Evolutionary conservation across 768 basidiomycete genomes (phyloP).

Genomic region (Amanita rimosa): DNA sequence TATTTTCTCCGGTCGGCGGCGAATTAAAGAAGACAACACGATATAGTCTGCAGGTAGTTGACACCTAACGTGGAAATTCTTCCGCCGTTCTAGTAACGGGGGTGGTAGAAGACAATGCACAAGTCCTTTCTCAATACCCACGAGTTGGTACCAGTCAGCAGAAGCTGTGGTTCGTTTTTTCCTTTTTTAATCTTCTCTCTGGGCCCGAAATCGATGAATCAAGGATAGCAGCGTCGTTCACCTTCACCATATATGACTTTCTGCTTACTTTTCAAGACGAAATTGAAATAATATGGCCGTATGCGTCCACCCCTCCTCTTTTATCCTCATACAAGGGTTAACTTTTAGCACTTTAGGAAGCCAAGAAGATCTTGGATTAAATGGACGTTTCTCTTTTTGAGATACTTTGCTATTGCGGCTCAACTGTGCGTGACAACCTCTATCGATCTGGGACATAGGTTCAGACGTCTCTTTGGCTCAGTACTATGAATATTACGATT

Average conservation of each 20-base stretch:
- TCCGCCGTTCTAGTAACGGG: background rate
- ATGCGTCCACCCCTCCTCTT: background rate
- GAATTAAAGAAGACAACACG: no score
- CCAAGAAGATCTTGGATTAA: constrained; percentile 1
- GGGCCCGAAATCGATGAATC: background rate
- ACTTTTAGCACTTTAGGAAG: background rate
- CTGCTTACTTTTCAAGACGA: constrained; percentile 1
- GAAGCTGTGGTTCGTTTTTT: background rate
- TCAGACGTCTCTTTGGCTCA: background rate
- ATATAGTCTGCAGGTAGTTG: background rate
- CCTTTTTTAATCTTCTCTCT: background rate
- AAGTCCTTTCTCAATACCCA: background rate
- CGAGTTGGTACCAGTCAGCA: background rate
- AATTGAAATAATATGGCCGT: constrained; percentile 6
- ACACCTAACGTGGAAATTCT: background rate
- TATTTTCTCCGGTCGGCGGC: no score
- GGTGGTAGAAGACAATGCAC: background rate
- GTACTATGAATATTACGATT: background rate
- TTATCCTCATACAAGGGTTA: no score
- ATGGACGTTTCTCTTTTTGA: constrained; percentile 5
- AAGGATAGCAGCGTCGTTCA: background rate
- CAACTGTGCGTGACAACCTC: background rate
- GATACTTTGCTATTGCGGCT: background rate
- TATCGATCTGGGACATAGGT: background rate
- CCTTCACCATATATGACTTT: background rate